A percentile compares a stretch with the other conserved stretches of the same genome.
Evolutionary conservation across 2,329 filamentous ascomycete genomes (phyloP).

Genomic region (Magnaporthiopsis rhizophila): DNA sequence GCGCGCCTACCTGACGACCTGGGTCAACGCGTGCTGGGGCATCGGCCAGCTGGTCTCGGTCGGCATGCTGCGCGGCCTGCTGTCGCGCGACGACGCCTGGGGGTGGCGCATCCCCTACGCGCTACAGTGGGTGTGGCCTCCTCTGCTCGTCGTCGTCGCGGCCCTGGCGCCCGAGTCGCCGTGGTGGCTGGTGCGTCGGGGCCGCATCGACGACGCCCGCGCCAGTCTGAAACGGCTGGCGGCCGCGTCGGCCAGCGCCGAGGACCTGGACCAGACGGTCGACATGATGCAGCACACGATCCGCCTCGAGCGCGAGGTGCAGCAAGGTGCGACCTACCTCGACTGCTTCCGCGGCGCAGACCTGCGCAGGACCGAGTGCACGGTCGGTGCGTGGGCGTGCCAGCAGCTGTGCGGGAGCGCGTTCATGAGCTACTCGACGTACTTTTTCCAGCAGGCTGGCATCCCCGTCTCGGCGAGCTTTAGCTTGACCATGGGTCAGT

Average conservation of each 20-base stretch:
- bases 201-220: constrained; percentile 31
- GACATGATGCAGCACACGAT: constrained; percentile 52
- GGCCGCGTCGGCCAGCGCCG: constrained; percentile 27
- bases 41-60: constrained; percentile 51
- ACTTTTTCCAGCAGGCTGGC: constrained; percentile 15
- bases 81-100: constrained; percentile 33
- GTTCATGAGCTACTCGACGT: constrained; percentile 26
- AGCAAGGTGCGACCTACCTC: constrained; percentile 38
- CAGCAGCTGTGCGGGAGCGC: constrained; percentile 23
- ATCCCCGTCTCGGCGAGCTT: neutral
- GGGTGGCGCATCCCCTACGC: constrained; percentile 41
- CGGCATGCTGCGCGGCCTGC: constrained; percentile 35
- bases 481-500: constrained; percentile 22
- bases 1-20: constrained; percentile 49
- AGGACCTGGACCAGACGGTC: constrained; percentile 37
- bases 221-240: constrained; percentile 34
- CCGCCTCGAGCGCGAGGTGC: constrained; percentile 42
- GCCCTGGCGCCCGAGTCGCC: constrained; percentile 41
- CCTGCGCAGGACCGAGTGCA: constrained; percentile 45
- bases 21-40: constrained; percentile 55
- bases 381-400: constrained; percentile 26
- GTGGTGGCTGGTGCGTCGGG: constrained; percentile 40
- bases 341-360: constrained; percentile 44
- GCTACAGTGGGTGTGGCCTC: constrained; percentile 42
- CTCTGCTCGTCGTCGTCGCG: constrained; percentile 34